phyloP scores from a whole-genome alignment of 129 eudicot species.

The Deinandra increscens region DNA sequence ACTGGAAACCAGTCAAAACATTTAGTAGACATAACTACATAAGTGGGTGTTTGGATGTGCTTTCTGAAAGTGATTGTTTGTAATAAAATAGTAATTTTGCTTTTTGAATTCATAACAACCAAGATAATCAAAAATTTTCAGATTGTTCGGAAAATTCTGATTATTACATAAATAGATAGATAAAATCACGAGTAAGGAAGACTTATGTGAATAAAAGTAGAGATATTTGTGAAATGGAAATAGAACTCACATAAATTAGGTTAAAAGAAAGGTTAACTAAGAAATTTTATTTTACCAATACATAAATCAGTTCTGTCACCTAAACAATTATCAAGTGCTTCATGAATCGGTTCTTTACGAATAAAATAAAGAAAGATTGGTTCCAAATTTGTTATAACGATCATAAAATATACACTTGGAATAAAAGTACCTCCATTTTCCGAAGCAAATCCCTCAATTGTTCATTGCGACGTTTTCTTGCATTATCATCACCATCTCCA shows the following conservation, averaged over 20 bases:
- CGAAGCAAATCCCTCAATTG: constrained; percentile 69
- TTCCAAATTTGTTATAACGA: not conserved
- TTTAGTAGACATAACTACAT: not conserved
- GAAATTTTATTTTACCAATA: not conserved
- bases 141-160: no score
- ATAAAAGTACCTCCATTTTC: constrained; percentile 65
- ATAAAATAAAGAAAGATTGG: not conserved
- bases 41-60: not conserved
- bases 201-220: no score
- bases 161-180: no score
- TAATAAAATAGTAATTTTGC: no score
- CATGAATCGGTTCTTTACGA: not conserved
- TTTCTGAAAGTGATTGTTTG: not conserved
- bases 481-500: constrained; percentile 94
- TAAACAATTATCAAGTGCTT: not conserved
- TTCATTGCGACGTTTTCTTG: constrained; percentile 75
- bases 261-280: not conserved
- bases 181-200: no score
- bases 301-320: not conserved
- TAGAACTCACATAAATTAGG: not conserved
- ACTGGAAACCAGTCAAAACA: not conserved
- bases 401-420: not conserved
- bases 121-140: no score
- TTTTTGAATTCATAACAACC: no score
- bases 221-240: not conserved